Percentiles rank a stretch among this genome's conserved stretches.
These are phyloP conservation scores for Saccharomyces paradoxus DNA, from an alignment of 805 yeast species.

Conservation along the genomic window DNA sequence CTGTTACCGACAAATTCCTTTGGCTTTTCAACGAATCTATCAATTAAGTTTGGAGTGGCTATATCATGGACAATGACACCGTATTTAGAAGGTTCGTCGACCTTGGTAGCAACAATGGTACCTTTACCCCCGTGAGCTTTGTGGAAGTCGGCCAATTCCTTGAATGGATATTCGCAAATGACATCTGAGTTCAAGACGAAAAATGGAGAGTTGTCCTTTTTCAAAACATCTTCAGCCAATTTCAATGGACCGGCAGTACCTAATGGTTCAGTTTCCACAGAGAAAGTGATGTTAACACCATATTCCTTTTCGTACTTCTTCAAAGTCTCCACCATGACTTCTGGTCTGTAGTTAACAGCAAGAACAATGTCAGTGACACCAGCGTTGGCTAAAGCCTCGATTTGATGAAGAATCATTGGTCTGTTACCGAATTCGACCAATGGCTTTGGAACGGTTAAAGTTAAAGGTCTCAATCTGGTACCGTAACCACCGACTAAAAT, in stretches of 20 bases:
- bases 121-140: conserved; percentile 93
- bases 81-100: conserved; percentile 97
- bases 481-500: conserved; percentile 99
- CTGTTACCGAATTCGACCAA: conserved; percentile 97
- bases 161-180: conserved; percentile 96
- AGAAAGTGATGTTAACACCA: conserved; percentile 91
- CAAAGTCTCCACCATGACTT: conserved; percentile 93
- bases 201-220: conserved; percentile 93
- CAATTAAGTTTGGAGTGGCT: conserved; percentile 89
- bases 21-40: conserved; percentile 98
- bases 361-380: conserved; percentile 98
- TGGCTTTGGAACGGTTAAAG: conserved; percentile 92
- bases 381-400: conserved; percentile 94
- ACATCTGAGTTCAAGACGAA: conserved; percentile 97
- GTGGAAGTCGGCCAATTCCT: conserved; percentile 89
- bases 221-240: conserved; percentile 88
- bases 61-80: conserved; percentile 99
- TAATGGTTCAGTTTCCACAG: conserved; percentile 97
- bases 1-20: conserved; percentile 99
- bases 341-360: conserved; percentile 99
- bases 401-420: conserved; percentile 98
- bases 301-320: conserved; percentile 90
- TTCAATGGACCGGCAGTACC: conserved; percentile 99
- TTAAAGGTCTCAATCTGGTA: conserved; percentile 98
- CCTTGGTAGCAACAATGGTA: conserved; percentile 98